Evolutionary conservation across 1,139 yeast genomes (phyloP).

Genomic region (Pichia sp.): DNA sequence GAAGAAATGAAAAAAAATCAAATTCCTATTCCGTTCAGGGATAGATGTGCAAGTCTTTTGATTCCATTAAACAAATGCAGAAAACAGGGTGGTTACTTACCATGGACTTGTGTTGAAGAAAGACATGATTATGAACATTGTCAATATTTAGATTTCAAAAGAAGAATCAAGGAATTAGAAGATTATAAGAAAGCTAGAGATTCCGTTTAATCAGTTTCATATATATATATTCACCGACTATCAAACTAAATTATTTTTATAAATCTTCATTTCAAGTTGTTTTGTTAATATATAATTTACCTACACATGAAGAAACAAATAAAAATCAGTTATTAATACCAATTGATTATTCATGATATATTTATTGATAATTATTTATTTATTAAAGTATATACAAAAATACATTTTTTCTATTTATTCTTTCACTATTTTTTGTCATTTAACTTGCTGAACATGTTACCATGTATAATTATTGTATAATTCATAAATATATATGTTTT

Average conservation of each 20-base stretch:
- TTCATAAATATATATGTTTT: too few relatives aligned
- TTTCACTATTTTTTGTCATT: too few relatives aligned
- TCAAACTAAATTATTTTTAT: background rate
- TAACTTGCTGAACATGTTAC: too few relatives aligned
- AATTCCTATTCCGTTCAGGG: constrained; percentile 79
- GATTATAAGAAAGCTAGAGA: constrained; percentile 42
- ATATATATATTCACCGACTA: background rate
- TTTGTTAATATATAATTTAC: too few relatives aligned
- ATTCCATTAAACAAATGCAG: constrained; percentile 61
- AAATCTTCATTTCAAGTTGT: background rate
- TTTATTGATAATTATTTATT: too few relatives aligned
- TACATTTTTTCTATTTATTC: too few relatives aligned
- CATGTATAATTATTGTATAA: too few relatives aligned
- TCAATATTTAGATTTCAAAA: constrained; percentile 74
- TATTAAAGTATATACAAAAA: too few relatives aligned
- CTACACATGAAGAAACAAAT: too few relatives aligned
- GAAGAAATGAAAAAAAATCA: constrained; percentile 80
- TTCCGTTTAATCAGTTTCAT: constrained; percentile 6
- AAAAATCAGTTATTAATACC: too few relatives aligned
- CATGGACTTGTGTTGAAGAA: constrained; percentile 73
- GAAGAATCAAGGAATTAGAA: constrained; percentile 72
- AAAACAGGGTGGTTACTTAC: constrained; percentile 45
- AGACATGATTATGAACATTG: constrained; percentile 85
- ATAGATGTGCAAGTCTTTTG: constrained; percentile 75
- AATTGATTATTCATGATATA: too few relatives aligned